These are phyloP conservation scores for Phascolomyces articulosus DNA, from an alignment of 371 early-diverging fungal species.

Conservation along the genomic window DNA sequence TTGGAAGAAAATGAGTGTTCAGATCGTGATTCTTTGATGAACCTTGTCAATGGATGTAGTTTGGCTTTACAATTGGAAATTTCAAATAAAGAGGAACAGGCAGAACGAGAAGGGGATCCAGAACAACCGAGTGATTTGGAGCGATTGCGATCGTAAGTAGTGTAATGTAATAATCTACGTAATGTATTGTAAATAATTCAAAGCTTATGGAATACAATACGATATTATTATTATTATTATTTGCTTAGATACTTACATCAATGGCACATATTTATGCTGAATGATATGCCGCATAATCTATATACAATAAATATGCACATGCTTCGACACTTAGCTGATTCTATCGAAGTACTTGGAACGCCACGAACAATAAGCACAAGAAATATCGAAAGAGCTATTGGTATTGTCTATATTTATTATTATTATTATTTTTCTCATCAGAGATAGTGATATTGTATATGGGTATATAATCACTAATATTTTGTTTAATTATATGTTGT, in stretches of 20 bases:
- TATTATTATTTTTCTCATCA: too few relatives aligned
- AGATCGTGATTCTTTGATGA: background rate
- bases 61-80: background rate
- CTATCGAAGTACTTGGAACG: background rate
- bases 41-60: background rate
- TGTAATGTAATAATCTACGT: background rate
- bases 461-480: too few relatives aligned
- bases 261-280: background rate
- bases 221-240: background rate
- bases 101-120: background rate
- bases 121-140: background rate
- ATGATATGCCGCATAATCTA: background rate
- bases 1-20: background rate
- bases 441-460: too few relatives aligned
- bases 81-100: background rate
- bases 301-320: background rate
- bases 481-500: too few relatives aligned
- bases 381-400: background rate
- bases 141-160: background rate
- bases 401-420: background rate
- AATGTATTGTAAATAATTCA: background rate
- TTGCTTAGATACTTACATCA: background rate
- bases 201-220: too few relatives aligned
- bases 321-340: background rate
- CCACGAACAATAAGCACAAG: background rate